A percentile compares a stretch with the other conserved stretches of the same genome.
Conservation (phyloP, 768 basidiomycete species). For the Stropharia rugosoannulata region DNA sequence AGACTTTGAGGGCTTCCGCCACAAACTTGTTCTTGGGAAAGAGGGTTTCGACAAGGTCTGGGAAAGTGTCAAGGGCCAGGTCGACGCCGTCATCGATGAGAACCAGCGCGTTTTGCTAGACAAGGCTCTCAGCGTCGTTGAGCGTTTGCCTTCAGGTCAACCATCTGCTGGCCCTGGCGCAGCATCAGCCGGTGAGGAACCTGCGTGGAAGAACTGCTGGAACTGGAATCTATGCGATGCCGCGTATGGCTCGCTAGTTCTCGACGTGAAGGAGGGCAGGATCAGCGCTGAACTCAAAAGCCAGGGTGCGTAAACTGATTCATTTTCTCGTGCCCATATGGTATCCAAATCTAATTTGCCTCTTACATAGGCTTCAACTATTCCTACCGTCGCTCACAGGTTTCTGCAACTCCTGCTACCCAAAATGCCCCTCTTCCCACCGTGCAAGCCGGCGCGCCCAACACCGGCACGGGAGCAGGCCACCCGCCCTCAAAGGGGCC, state of each 20-base stretch:
- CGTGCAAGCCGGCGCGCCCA: constrained; percentile 10
- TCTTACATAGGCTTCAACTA: constrained; percentile 83
- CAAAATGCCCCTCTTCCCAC: constrained; percentile 48
- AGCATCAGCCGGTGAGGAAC: constrained; percentile 72
- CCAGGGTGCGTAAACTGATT: constrained; percentile 58
- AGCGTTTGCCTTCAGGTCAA: constrained; percentile 66
- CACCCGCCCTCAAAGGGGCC: constrained; percentile 35
- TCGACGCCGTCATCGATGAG: constrained; percentile 89
- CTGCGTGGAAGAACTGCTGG: constrained; percentile 99
- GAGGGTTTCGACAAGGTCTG: constrained; percentile 90
- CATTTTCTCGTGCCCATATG: not conserved
- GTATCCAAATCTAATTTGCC: not conserved
- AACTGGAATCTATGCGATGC: constrained; percentile 99
- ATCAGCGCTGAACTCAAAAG: constrained; percentile 91
- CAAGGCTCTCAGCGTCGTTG: constrained; percentile 84
- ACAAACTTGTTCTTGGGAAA: constrained; percentile 76
- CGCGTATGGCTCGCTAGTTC: constrained; percentile 82
- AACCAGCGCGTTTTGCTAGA: constrained; percentile 84
- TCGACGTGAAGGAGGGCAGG: constrained; percentile 90
- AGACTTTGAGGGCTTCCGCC: constrained; percentile 85
- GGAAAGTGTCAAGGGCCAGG: constrained; percentile 89
- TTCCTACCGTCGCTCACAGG: constrained; percentile 78
- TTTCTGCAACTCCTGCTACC: constrained; percentile 59
- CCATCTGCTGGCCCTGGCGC: constrained; percentile 46
- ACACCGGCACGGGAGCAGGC: constrained; percentile 22